These are phyloP conservation scores for Dryas alaskensis DNA, from an alignment of 306 rosid genomes.

Conservation along the genomic window DNA sequence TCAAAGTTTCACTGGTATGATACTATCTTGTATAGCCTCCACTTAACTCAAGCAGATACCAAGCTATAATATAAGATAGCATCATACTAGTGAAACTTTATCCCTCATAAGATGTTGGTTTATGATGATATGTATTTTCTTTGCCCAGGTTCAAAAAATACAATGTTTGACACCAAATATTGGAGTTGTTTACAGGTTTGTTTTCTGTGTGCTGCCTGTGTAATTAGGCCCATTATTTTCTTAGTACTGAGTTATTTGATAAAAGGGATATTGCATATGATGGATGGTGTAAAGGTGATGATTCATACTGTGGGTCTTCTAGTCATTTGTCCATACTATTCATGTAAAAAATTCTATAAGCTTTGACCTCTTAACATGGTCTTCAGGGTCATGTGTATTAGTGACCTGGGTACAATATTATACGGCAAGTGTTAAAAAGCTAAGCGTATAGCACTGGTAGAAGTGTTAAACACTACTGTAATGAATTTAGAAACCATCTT, in stretches of 20 bases:
- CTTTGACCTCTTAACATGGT: background rate
- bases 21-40: background rate
- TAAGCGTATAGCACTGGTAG: background rate
- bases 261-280: background rate
- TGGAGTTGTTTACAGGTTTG: conserved; percentile 94
- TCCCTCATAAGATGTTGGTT: background rate
- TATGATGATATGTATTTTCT: conserved; percentile 11
- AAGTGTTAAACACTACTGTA: background rate
- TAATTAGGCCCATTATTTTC: background rate
- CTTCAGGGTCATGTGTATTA: background rate
- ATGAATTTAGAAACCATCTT: no score
- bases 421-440: background rate
- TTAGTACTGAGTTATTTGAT: background rate
- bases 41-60: no score
- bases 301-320: background rate
- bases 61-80: no score
- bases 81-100: background rate
- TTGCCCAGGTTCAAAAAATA: conserved; percentile 79
- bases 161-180: conserved; percentile 85
- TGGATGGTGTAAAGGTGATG: background rate
- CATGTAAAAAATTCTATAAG: background rate
- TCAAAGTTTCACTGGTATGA: background rate
- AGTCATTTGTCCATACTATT: background rate
- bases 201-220: conserved; percentile 6
- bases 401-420: background rate